Conservation (phyloP, 768 basidiomycete species). For the Ephemerocybe angulata region DNA sequence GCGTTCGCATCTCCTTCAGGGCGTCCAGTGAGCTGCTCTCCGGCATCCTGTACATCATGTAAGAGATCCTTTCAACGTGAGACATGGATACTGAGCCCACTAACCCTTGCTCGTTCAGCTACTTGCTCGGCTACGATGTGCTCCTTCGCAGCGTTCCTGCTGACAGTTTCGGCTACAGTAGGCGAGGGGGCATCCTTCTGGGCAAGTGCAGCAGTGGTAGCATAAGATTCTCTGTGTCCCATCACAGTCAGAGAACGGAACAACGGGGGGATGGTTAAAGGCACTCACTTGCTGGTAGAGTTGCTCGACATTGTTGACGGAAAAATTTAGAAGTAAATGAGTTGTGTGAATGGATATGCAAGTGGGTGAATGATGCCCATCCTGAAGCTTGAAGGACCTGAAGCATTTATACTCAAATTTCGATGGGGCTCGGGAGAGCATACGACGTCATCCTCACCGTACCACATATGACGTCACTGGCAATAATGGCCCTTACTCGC, state of each 20-base stretch:
- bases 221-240: constrained; percentile 27
- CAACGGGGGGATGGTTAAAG: not conserved
- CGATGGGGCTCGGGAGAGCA: not conserved
- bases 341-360: too few species aligned
- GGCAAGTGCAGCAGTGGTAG: constrained; percentile 55
- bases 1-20: constrained; percentile 10
- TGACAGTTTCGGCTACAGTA: constrained; percentile 40
- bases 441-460: not conserved
- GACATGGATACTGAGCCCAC: constrained; percentile 10
- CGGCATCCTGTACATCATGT: constrained; percentile 25
- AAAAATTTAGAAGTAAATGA: not conserved
- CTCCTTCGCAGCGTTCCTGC: constrained; percentile 42
- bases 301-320: not conserved
- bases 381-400: too few species aligned
- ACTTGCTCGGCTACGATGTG: constrained; percentile 48
- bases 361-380: too few species aligned
- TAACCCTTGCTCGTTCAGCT: constrained; percentile 50
- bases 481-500: constrained; percentile 2
- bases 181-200: constrained; percentile 45
- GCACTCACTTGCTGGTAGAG: not conserved
- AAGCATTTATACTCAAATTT: not conserved
- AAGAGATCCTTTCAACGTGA: not conserved
- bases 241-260: not conserved
- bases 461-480: constrained; percentile 12
- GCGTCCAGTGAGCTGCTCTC: constrained; percentile 31